Percentiles rank a stretch among this genome's conserved stretches.
phyloP scores from a whole-genome alignment of 2,329 filamentous ascomycete genomes.

The Clathrospora elynae region DNA sequence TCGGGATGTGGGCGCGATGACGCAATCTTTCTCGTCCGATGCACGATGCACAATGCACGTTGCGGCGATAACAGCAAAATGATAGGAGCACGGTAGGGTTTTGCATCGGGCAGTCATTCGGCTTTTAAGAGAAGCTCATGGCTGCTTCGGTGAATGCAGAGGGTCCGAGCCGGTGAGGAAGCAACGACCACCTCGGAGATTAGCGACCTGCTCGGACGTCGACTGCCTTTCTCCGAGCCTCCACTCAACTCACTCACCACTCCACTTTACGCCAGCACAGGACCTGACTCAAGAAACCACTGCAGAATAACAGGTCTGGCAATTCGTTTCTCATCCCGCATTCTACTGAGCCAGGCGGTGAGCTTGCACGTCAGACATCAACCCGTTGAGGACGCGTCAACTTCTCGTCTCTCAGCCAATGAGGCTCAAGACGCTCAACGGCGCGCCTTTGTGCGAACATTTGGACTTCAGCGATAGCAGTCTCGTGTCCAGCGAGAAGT shows the following conservation, averaged over 20 bases:
- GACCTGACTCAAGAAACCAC: no score
- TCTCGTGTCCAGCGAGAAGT: conserved; percentile 59
- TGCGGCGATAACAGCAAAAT: no score
- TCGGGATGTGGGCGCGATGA: conserved; percentile 38
- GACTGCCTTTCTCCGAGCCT: not conserved
- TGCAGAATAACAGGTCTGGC: no score
- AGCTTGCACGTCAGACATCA: not conserved
- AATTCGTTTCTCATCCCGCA: no score
- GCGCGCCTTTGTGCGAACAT: conserved; percentile 62
- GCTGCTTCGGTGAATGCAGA: not conserved
- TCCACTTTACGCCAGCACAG: no score
- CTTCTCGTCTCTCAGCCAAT: conserved; percentile 21
- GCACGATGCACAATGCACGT: no score
- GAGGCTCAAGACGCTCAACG: conserved; percentile 59
- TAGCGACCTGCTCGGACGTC: no score
- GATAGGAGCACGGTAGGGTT: no score
- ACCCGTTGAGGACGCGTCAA: not conserved
- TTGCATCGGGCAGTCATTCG: no score
- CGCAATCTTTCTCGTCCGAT: conserved; percentile 8
- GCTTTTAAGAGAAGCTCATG: no score
- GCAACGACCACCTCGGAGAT: not conserved
- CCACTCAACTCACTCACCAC: not conserved
- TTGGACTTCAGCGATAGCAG: conserved; percentile 60
- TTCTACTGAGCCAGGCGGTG: no score
- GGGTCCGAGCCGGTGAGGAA: no score